Conservation (phyloP, 345 rosid genomes). For the Raphanus sativus region DNA sequence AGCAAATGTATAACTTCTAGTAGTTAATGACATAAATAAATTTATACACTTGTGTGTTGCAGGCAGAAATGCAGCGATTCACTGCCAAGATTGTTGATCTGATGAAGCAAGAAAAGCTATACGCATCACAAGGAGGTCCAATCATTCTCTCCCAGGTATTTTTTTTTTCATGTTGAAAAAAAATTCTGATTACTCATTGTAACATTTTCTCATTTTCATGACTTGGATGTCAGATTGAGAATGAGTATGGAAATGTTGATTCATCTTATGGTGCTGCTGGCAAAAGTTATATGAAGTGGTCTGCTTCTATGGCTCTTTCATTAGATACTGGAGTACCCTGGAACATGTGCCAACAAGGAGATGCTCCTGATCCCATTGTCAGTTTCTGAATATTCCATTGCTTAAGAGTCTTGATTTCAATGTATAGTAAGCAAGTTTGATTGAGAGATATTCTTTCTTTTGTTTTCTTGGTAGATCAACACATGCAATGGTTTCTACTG, state of each 20-base stretch:
- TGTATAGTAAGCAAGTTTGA: background rate
- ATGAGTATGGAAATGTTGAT: conserved; percentile 86
- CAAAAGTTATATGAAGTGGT: conserved; percentile 81
- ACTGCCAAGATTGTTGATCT: conserved; percentile 82
- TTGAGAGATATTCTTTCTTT: background rate
- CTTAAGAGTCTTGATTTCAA: background rate
- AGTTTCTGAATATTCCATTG: conserved; percentile 32
- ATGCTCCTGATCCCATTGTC: conserved; percentile 95
- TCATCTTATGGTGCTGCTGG: conserved; percentile 70
- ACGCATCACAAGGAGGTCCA: conserved; percentile 96
- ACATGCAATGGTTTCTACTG: conserved; percentile 98
- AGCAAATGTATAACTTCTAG: background rate
- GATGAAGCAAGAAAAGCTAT: conserved; percentile 87
- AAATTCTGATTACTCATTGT: background rate
- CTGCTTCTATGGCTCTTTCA: conserved; percentile 89
- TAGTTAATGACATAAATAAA: background rate
- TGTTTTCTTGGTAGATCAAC: conserved; percentile 63
- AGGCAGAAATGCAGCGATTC: conserved; percentile 89
- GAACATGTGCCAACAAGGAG: conserved; percentile 95
- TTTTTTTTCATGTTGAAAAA: background rate
- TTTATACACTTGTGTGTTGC: conserved; percentile 12
- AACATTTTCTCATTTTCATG: background rate
- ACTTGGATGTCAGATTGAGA: conserved; percentile 70
- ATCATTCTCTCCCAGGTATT: conserved; percentile 87
- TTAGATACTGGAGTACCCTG: conserved; percentile 89